Percentiles rank a stretch among this genome's conserved stretches.
phyloP scores from a whole-genome alignment of 2,329 filamentous ascomycete genomes.

The Apiospora koreana region DNA sequence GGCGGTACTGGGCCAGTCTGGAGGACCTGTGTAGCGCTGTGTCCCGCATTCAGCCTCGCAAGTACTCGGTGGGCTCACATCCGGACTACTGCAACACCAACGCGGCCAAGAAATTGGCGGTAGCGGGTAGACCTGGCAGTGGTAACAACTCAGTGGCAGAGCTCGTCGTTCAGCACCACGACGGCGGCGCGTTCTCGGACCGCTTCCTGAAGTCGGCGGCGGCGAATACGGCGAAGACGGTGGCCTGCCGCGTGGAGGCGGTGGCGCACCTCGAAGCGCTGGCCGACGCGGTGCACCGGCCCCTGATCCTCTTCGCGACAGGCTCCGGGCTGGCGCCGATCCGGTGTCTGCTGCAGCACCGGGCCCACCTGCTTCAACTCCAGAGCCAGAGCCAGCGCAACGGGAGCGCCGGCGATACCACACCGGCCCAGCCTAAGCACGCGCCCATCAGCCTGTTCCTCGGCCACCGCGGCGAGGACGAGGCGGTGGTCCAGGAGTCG shows the following conservation, averaged over 20 bases:
- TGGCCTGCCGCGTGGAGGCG: not conserved
- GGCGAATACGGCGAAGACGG: not conserved
- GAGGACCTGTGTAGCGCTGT: slow-evolving; percentile 4
- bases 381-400: not conserved
- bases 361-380: not conserved
- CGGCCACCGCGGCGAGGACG: slow-evolving; percentile 18
- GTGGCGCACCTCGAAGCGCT: slow-evolving; percentile 3
- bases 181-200: not conserved
- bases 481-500: slow-evolving; percentile 14
- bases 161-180: slow-evolving; percentile 9
- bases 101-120: too few relatives aligned
- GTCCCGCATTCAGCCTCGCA: not conserved
- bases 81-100: not conserved
- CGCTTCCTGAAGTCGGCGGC: not conserved
- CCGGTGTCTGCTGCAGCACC: slow-evolving; percentile 12
- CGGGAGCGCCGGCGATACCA: not conserved
- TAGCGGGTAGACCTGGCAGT: not conserved
- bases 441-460: slow-evolving; percentile 19
- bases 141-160: not conserved
- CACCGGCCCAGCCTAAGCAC: not conserved
- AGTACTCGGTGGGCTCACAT: not conserved
- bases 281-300: not conserved
- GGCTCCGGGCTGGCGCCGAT: slow-evolving; percentile 8
- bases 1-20: slow-evolving; percentile 9
- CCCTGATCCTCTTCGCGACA: slow-evolving; percentile 4